Conservation (phyloP, 768 basidiomycete genomes). For the Russula vinacea region DNA sequence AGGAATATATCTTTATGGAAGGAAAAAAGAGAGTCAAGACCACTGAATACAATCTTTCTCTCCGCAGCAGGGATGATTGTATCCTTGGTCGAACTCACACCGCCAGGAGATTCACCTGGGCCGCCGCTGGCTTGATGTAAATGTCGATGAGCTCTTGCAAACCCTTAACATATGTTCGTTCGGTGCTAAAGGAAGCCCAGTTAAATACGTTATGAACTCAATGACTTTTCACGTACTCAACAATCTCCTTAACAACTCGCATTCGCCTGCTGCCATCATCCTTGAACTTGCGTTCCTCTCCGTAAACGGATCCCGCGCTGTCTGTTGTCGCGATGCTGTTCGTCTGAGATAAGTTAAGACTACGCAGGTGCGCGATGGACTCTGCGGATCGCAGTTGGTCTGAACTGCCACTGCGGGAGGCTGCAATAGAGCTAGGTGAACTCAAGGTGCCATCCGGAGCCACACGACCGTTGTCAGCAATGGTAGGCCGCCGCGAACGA, state of each 20-base stretch:
- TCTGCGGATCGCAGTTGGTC: conserved; percentile 65
- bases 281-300: conserved; percentile 84
- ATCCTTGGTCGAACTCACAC: conserved; percentile 72
- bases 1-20: conserved; percentile 94
- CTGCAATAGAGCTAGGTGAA: conserved; percentile 44
- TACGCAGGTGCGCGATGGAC: conserved; percentile 57
- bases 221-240: conserved; percentile 57
- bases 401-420: conserved; percentile 42
- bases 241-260: conserved; percentile 85
- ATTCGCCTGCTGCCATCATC: conserved; percentile 84
- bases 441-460: conserved; percentile 45
- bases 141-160: conserved; percentile 92
- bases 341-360: conserved; percentile 59
- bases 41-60: conserved; percentile 87
- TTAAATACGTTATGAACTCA: conserved; percentile 25
- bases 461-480: conserved; percentile 56
- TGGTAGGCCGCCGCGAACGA: conserved; percentile 66
- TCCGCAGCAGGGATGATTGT: conserved; percentile 82
- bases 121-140: conserved; percentile 83
- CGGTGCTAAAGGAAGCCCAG: conserved; percentile 57
- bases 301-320: conserved; percentile 55
- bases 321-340: conserved; percentile 74
- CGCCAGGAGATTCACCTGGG: conserved; percentile 65
- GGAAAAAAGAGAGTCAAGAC: conserved; percentile 82
- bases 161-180: conserved; percentile 92